phyloP scores from a whole-genome alignment of 2,329 filamentous ascomycete species.

The Aspergillus spinulosporus region DNA sequence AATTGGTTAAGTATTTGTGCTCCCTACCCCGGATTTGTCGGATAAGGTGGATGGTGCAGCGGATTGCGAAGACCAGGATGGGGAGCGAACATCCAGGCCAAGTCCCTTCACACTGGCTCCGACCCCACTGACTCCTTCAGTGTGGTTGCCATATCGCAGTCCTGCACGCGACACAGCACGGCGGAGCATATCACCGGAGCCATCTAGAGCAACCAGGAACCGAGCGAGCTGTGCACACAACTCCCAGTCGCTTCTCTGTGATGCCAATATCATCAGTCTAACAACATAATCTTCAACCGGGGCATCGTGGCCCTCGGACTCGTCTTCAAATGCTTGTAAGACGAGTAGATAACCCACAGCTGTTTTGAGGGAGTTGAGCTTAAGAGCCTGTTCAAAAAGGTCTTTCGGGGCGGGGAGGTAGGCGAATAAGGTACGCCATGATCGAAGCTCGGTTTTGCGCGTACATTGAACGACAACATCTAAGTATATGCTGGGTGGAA shows the following conservation, averaged over 20 bases:
- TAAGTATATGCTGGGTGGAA: slow-evolving; percentile 71
- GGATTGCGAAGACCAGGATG: slow-evolving; percentile 36
- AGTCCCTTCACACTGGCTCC: slow-evolving; percentile 34
- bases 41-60: slow-evolving; percentile 31
- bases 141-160: slow-evolving; percentile 25
- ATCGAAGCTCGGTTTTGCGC: slow-evolving; percentile 91
- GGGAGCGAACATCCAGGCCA: slow-evolving; percentile 35
- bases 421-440: slow-evolving; percentile 90
- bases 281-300: slow-evolving; percentile 61
- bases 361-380: slow-evolving; percentile 84
- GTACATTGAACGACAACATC: slow-evolving; percentile 97
- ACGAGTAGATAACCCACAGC: slow-evolving; percentile 96
- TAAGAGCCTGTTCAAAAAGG: slow-evolving; percentile 88
- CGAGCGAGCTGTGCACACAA: slow-evolving; percentile 90
- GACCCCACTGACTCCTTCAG: slow-evolving; percentile 26
- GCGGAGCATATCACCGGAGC: slow-evolving; percentile 73
- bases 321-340: slow-evolving; percentile 72
- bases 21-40: slow-evolving; percentile 11
- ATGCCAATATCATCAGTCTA: slow-evolving; percentile 75
- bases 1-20: background rate
- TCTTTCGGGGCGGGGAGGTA: slow-evolving; percentile 88
- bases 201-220: slow-evolving; percentile 92
- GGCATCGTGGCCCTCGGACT: slow-evolving; percentile 54
- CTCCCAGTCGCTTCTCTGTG: slow-evolving; percentile 87
- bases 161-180: slow-evolving; percentile 46